Conservation (phyloP, 495 filamentous ascomycete species). For the Evernia prunastri region DNA sequence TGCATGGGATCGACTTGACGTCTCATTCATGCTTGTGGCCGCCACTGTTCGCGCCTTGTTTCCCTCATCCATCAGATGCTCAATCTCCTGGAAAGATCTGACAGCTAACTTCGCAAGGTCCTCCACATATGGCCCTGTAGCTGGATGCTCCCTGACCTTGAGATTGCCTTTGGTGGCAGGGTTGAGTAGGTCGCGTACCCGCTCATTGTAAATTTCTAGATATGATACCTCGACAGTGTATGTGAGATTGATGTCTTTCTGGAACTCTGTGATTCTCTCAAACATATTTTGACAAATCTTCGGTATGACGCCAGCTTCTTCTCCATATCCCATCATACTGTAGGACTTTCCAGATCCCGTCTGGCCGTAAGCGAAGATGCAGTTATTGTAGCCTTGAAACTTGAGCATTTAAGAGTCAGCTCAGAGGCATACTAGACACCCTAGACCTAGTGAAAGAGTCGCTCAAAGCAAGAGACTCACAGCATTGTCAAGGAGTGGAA, state of each 20-base stretch:
- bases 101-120: slow-evolving; percentile 97
- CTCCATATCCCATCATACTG: slow-evolving; percentile 99
- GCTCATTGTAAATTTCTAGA: slow-evolving; percentile 98
- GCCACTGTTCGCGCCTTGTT: slow-evolving; percentile 98
- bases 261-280: slow-evolving; percentile 67
- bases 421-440: not conserved
- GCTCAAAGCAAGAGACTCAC: not conserved
- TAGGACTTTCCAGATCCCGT: slow-evolving; percentile 98
- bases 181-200: slow-evolving; percentile 92
- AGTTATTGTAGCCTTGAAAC: slow-evolving; percentile 98
- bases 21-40: slow-evolving; percentile 99
- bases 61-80: slow-evolving; percentile 97
- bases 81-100: slow-evolving; percentile 91
- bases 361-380: slow-evolving; percentile 99
- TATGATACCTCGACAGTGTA: slow-evolving; percentile 98
- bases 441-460: not conserved
- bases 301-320: slow-evolving; percentile 95
- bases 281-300: slow-evolving; percentile 98
- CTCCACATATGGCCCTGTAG: slow-evolving; percentile 95
- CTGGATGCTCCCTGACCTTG: slow-evolving; percentile 95
- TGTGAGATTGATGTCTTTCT: slow-evolving; percentile 69
- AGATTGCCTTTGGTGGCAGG: slow-evolving; percentile 94
- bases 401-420: not conserved
- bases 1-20: slow-evolving; percentile 93
- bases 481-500: slow-evolving; percentile 92